A percentile compares a stretch with the other conserved stretches of the same genome.
Evolutionary conservation across 2,329 filamentous ascomycete species (phyloP).

Genomic region (Monilinia fructigena): DNA sequence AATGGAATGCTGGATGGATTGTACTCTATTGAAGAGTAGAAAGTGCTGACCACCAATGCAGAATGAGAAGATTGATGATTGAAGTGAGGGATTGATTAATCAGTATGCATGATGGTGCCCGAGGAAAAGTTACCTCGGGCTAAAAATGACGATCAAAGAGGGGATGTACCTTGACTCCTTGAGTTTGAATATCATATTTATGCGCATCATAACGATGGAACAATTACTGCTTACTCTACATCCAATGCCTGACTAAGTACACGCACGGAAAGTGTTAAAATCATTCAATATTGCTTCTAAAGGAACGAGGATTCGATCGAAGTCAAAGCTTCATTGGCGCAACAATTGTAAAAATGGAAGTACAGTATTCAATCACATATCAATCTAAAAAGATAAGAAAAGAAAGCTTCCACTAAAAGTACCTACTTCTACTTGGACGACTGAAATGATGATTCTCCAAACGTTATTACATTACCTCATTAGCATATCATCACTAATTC

Average conservation of each 20-base stretch:
- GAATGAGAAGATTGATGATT: constrained; percentile 4
- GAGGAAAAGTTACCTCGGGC: constrained; percentile 8
- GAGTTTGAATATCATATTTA: neutral
- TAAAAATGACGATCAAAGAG: constrained; percentile 5
- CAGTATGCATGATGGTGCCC: neutral
- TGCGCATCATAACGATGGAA: constrained; percentile 17
- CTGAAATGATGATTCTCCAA: neutral
- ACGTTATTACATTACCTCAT: neutral
- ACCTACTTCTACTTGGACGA: neutral
- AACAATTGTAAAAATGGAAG: neutral
- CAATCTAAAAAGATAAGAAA: neutral
- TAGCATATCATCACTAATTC: constrained; percentile 1
- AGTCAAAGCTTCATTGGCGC: constrained; percentile 7
- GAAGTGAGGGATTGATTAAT: neutral
- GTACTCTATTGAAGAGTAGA: neutral
- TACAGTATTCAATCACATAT: neutral
- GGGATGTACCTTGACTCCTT: neutral
- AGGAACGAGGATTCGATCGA: neutral
- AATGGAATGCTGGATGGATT: neutral
- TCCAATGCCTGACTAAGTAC: neutral
- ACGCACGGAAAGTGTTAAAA: neutral
- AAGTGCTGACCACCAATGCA: constrained; percentile 9
- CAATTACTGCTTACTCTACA: neutral
- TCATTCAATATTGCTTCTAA: neutral
- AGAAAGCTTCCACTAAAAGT: neutral